phyloP scores from a whole-genome alignment of 441 rosid species.

The Adansonia madagascariensis region DNA sequence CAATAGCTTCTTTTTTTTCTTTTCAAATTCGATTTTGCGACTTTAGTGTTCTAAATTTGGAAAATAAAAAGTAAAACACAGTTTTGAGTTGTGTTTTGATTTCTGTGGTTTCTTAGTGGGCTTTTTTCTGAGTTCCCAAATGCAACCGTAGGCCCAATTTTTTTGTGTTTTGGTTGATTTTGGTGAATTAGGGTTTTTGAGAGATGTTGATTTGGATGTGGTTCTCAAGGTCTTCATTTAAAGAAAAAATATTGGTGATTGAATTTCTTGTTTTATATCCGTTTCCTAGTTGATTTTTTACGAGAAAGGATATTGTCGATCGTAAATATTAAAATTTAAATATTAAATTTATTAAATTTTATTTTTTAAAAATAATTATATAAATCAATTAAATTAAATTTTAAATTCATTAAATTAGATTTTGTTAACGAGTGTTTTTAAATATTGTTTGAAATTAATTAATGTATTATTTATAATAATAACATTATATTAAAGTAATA shows the following conservation, averaged over 20 bases:
- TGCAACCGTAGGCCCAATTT: not conserved
- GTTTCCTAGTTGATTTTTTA: too few species aligned
- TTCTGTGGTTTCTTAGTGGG: constrained; percentile 3
- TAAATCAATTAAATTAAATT: too few species aligned
- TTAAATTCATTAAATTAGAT: too few species aligned
- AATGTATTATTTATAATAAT: too few species aligned
- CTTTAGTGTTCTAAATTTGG: constrained; percentile 4
- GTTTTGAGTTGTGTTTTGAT: not conserved
- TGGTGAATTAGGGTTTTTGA: not conserved
- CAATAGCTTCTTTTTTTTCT: not conserved
- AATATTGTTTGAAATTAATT: too few species aligned
- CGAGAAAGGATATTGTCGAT: too few species aligned
- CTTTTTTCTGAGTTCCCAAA: not conserved
- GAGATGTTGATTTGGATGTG: not conserved
- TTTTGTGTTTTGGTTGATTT: not conserved
- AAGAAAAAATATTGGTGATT: not conserved
- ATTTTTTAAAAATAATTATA: too few species aligned
- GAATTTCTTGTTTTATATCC: not conserved
- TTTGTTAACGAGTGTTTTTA: too few species aligned
- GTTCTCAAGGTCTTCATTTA: not conserved
- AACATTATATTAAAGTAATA: too few species aligned
- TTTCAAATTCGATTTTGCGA: constrained; percentile 5
- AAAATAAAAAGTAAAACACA: not conserved
- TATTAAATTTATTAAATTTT: too few species aligned
- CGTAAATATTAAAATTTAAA: too few species aligned